A percentile compares a stretch with the other conserved stretches of the same genome.
Conservation (phyloP, 331 rosid species). For the Stylosanthes scabra region DNA sequence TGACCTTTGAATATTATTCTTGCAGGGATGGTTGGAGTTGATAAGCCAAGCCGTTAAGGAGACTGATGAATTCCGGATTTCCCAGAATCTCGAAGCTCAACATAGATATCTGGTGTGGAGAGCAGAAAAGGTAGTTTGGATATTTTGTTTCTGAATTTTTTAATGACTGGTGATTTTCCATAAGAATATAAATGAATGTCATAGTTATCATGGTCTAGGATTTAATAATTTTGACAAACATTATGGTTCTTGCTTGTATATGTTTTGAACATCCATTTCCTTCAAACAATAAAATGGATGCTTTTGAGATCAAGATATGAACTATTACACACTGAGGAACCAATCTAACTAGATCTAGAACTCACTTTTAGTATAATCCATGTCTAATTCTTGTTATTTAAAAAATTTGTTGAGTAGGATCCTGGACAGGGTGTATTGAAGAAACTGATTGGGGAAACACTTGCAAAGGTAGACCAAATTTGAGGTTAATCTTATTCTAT, state of each 20-base stretch:
- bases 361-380: too few relatives aligned
- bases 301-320: slow-evolving; percentile 9
- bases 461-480: slow-evolving; percentile 63
- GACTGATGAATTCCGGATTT: slow-evolving; percentile 57
- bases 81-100: slow-evolving; percentile 77
- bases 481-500: not conserved
- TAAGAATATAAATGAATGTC: not conserved
- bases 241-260: not conserved
- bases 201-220: not conserved
- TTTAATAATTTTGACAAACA: not conserved
- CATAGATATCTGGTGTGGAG: slow-evolving; percentile 91
- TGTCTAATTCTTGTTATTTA: not conserved
- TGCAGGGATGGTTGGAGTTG: slow-evolving; percentile 80
- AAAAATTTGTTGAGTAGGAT: slow-evolving; percentile 65
- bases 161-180: slow-evolving; percentile 28
- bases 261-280: too few relatives aligned
- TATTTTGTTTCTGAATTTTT: slow-evolving; percentile 31
- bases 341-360: not conserved
- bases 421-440: slow-evolving; percentile 85
- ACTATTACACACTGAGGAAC: not conserved
- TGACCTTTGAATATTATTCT: slow-evolving; percentile 22
- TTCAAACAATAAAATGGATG: not conserved
- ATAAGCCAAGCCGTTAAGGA: slow-evolving; percentile 55
- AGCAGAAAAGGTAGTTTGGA: slow-evolving; percentile 72
- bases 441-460: slow-evolving; percentile 70